Percentiles rank a stretch among this genome's conserved stretches.
These are phyloP conservation scores for Antitrichia curtipendula DNA, from an alignment of 225 moss, liverwort and hornwort species.

Conservation along the genomic window DNA sequence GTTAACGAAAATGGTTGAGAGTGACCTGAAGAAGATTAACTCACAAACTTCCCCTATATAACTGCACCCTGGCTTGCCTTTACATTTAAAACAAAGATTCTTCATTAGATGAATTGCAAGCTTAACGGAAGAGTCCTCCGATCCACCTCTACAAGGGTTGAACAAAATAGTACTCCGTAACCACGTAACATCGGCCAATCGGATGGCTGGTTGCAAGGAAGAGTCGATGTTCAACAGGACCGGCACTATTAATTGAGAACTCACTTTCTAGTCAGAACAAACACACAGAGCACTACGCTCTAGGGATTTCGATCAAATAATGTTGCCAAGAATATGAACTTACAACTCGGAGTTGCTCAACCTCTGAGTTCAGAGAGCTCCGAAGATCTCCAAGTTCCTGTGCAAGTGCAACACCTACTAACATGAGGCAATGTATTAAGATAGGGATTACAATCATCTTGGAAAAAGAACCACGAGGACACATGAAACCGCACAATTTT, in stretches of 20 bases:
- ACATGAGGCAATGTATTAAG: neutral
- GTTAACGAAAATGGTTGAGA: neutral
- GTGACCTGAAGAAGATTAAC: neutral
- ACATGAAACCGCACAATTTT: neutral
- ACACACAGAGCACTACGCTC: neutral
- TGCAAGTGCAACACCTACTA: neutral
- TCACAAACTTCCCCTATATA: neutral
- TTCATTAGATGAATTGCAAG: neutral
- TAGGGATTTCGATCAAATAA: neutral
- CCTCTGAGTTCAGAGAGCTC: slow-evolving; percentile 29
- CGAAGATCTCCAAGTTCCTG: slow-evolving; percentile 40
- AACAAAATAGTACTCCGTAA: neutral
- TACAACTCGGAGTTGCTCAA: slow-evolving; percentile 38
- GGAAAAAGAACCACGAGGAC: neutral
- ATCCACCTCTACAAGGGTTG: neutral
- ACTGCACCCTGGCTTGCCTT: neutral
- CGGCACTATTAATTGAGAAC: neutral
- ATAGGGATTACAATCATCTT: neutral
- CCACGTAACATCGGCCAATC: neutral
- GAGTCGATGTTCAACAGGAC: neutral
- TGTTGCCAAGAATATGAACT: slow-evolving; percentile 1
- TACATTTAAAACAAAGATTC: neutral
- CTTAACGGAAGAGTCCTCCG: neutral
- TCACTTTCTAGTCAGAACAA: neutral
- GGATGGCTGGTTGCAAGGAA: neutral